Conservation (phyloP, 371 early-diverging fungal genomes). For the Syncephalastrum racemosum region DNA sequence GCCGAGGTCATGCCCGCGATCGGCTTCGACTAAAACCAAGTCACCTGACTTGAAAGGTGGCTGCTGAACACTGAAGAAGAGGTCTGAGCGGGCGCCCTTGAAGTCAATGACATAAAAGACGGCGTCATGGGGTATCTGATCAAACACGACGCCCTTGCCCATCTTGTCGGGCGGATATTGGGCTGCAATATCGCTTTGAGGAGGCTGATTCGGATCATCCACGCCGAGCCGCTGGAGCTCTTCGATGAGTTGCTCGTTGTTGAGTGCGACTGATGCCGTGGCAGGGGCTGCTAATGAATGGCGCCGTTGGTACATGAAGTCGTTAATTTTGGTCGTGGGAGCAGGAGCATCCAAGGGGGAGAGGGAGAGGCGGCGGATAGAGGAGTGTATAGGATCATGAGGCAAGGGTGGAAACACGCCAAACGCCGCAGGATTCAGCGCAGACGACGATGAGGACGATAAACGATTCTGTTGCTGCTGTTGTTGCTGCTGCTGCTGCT, state of each 20-base stretch:
- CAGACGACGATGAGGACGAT: constrained; percentile 7
- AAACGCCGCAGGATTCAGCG: too few relatives aligned
- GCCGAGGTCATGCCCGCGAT: constrained; percentile 95
- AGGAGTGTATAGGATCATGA: not conserved
- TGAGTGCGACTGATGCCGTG: constrained; percentile 5
- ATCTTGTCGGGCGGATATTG: constrained; percentile 29
- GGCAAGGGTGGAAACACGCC: too few relatives aligned
- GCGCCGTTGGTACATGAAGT: constrained; percentile 24
- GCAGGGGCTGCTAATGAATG: constrained; percentile 37
- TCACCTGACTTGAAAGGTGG: constrained; percentile 47
- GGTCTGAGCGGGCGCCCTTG: constrained; percentile 86
- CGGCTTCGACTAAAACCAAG: constrained; percentile 94
- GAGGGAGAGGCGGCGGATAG: constrained; percentile 11
- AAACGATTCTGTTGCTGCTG: not conserved
- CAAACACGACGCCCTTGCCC: constrained; percentile 57
- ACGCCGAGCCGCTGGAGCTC: constrained; percentile 8
- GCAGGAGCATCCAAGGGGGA: not conserved
- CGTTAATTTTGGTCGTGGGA: too few relatives aligned
- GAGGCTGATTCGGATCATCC: not conserved
- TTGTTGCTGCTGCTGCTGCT: not conserved
- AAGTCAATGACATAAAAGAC: constrained; percentile 84
- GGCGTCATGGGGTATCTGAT: constrained; percentile 50
- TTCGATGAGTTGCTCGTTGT: constrained; percentile 5
- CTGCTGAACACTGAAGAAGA: constrained; percentile 65
- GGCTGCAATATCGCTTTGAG: constrained; percentile 10